phyloP scores from a whole-genome alignment of 2,329 filamentous ascomycete genomes.

The Talaromyces sp. region DNA sequence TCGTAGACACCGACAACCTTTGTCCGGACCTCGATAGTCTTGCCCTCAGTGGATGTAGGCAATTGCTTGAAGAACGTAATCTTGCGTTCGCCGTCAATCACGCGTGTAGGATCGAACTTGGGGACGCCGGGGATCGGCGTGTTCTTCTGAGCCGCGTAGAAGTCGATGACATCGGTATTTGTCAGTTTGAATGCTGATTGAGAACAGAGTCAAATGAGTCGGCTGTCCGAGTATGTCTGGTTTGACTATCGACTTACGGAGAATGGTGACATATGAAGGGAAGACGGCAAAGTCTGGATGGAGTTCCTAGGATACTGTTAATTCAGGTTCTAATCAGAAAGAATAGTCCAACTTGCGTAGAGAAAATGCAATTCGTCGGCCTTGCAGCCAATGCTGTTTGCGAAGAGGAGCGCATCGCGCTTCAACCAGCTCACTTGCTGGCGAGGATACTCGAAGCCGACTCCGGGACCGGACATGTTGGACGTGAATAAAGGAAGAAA shows the following conservation, averaged over 20 bases:
- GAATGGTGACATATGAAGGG: constrained; percentile 79
- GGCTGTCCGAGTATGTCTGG: background rate
- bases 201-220: background rate
- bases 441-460: constrained; percentile 73
- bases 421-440: constrained; percentile 77
- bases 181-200: constrained; percentile 66
- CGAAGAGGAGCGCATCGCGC: constrained; percentile 84
- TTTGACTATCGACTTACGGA: constrained; percentile 57
- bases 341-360: constrained; percentile 58
- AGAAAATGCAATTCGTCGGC: constrained; percentile 89
- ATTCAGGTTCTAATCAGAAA: background rate
- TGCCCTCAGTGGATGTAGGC: constrained; percentile 65
- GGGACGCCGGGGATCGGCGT: constrained; percentile 70
- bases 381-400: constrained; percentile 78
- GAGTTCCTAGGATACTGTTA: constrained; percentile 61
- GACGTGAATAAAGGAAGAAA: background rate
- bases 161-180: constrained; percentile 73
- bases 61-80: constrained; percentile 73
- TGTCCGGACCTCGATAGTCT: constrained; percentile 68
- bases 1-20: constrained; percentile 84
- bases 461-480: constrained; percentile 49
- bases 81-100: constrained; percentile 79
- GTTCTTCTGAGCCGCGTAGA: constrained; percentile 66
- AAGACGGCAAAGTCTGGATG: constrained; percentile 83
- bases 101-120: constrained; percentile 66